Percentiles rank a stretch among this genome's conserved stretches.
phyloP scores from a whole-genome alignment of 2,329 filamentous ascomycete genomes.

The Epichloe baconii region DNA sequence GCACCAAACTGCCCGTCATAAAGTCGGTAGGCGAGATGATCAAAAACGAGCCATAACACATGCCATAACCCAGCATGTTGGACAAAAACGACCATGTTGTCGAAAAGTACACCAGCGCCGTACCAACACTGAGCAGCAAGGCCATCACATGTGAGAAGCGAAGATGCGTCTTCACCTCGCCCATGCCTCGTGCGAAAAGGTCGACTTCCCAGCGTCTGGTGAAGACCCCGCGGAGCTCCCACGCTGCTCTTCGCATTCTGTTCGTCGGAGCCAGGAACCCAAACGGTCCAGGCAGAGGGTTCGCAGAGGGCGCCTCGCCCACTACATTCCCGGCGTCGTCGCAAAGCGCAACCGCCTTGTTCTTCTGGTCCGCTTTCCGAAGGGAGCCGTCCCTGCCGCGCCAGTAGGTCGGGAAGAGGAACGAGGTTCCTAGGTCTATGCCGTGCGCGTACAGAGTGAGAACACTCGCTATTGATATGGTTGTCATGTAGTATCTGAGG shows the following conservation, averaged over 20 bases:
- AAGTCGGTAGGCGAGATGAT: slow-evolving; percentile 85
- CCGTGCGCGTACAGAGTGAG: slow-evolving; percentile 60
- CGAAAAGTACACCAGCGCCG: slow-evolving; percentile 54
- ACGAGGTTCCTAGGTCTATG: slow-evolving; percentile 48
- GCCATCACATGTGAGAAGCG: slow-evolving; percentile 46
- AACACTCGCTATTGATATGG: slow-evolving; percentile 66
- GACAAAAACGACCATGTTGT: slow-evolving; percentile 48
- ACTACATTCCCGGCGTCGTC: slow-evolving; percentile 20
- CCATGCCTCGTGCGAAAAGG: slow-evolving; percentile 37
- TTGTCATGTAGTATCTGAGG: slow-evolving; percentile 70
- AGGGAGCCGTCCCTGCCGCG: slow-evolving; percentile 28
- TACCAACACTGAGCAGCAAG: slow-evolving; percentile 37
- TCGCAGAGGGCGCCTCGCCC: slow-evolving; percentile 11
- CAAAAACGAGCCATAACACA: slow-evolving; percentile 75
- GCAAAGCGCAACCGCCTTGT: slow-evolving; percentile 24
- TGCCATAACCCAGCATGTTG: slow-evolving; percentile 76
- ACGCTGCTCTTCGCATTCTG: slow-evolving; percentile 18
- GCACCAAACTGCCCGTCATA: slow-evolving; percentile 62
- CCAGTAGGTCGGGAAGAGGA: slow-evolving; percentile 66
- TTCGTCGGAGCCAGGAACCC: slow-evolving; percentile 20
- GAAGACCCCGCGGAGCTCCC: slow-evolving; percentile 38
- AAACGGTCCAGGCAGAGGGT: slow-evolving; percentile 20
- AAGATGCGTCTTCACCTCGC: slow-evolving; percentile 33
- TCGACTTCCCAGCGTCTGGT: slow-evolving; percentile 38
- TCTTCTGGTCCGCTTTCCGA: slow-evolving; percentile 31